A percentile compares a stretch with the other conserved stretches of the same genome.
Evolutionary conservation across 78 protist genomes (phyloP).

Genomic region (Chrysochromulina parva): DNA sequence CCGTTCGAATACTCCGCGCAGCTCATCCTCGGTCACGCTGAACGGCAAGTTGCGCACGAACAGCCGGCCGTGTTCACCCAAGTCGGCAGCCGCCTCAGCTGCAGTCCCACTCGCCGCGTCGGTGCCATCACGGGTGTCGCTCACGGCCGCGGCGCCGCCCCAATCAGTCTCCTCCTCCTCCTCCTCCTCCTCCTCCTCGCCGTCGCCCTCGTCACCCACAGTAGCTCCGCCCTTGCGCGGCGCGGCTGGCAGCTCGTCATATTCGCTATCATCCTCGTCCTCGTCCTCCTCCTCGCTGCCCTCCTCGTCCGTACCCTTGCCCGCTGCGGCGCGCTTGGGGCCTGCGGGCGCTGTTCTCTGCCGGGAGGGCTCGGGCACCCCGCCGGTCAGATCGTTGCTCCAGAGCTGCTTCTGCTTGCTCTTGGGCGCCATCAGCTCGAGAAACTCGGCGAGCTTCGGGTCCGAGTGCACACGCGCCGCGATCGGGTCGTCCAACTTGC

Average conservation of each 20-base stretch:
- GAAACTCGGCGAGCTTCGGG: slow-evolving; percentile 37
- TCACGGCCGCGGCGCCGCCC: background rate
- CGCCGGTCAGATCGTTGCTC: too few relatives aligned
- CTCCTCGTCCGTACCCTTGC: background rate
- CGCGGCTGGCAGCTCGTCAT: background rate
- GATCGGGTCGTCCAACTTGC: background rate
- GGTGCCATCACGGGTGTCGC: background rate
- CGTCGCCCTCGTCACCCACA: too few relatives aligned
- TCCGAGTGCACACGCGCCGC: too few relatives aligned
- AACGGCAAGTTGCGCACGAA: slow-evolving; percentile 76
- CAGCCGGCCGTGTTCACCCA: slow-evolving; percentile 63
- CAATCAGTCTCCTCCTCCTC: slow-evolving; percentile 25
- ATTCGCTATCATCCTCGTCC: slow-evolving; percentile 3
- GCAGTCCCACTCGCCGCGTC: slow-evolving; percentile 1
- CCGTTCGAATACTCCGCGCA: slow-evolving; percentile 24
- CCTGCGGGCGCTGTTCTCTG: too few relatives aligned
- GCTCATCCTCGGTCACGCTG: slow-evolving; percentile 71
- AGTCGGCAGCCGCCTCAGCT: slow-evolving; percentile 25
- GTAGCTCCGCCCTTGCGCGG: background rate
- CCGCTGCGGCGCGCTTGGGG: too few relatives aligned
- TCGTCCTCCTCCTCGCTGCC: background rate
- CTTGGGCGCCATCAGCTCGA: slow-evolving; percentile 15
- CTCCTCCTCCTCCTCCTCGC: background rate
- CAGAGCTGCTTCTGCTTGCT: too few relatives aligned
- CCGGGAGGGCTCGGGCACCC: too few relatives aligned